Base-by-base conservation (phyloP, 1,284 basidiomycete species). In the Sanghuangporus sanghuang region DNA sequence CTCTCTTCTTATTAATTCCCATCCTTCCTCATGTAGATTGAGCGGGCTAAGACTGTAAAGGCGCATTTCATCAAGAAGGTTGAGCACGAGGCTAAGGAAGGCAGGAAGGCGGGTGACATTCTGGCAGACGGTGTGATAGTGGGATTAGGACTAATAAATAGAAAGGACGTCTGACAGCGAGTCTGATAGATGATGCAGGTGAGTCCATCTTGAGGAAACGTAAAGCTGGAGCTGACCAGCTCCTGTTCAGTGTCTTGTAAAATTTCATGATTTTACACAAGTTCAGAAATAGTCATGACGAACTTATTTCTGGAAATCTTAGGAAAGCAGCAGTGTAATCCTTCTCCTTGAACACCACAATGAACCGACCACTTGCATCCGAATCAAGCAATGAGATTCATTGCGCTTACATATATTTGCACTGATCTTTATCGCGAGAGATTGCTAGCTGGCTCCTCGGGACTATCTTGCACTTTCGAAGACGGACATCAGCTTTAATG, bases 121-220 rank as follows among this genome's bases (percentile, higher is more conserved):
- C 78, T 89, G 14, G 86, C 90, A 1, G 86, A 87, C 67, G 90
- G 90, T 2, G 87, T 86, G 14, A 86, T 90, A 64, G 84, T 89
- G 14, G 85, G 86, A 8, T 82, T 93, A 18, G 90, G 91, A 1
- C 77, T 92, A 63, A 91, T 92, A 72, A 79, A 84, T 67, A 79
- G 83, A 62, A 62, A 64, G 64, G 14, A 68, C 68, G 3, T 9
- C 44, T 46, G 21, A 46, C 21, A n/a, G 16, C 1, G 16, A 1
- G 16, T n/a, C 44, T 14, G 21, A 14, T 52, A 23, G 49, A 27
- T 9, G 23, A 12, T 23, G 23, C 9, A 35, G 49, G 49, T 52
- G 14, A 12, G 49, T 52, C 12, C 5, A 23, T 52, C 35, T 52
- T 14, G 7, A 12, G 21, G 12, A 52, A 21, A 11, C 2, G 8